A percentile compares a stretch with the other conserved stretches of the same genome.
Conservation (phyloP, 2,329 filamentous ascomycete genomes). For the Talaromyces sp. region DNA sequence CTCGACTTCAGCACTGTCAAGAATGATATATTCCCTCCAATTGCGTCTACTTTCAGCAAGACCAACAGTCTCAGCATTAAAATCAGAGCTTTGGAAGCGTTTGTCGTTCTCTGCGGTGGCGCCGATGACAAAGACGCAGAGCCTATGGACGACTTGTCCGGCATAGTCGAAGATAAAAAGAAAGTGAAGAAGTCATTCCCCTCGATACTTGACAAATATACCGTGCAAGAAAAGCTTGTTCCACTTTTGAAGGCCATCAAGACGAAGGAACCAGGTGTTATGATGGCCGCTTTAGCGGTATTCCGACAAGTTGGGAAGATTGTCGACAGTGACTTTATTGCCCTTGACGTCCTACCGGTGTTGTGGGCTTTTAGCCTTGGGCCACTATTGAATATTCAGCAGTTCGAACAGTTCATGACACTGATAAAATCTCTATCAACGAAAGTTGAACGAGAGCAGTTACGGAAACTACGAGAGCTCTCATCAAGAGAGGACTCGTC, state of each 20-base stretch:
- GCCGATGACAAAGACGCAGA: slow-evolving; percentile 46
- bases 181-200: slow-evolving; percentile 61
- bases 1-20: slow-evolving; percentile 97
- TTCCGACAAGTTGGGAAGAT: slow-evolving; percentile 75
- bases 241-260: slow-evolving; percentile 89
- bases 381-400: slow-evolving; percentile 76
- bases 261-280: slow-evolving; percentile 95
- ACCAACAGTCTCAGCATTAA: slow-evolving; percentile 95
- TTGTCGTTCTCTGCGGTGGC: slow-evolving; percentile 83
- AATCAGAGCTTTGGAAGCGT: slow-evolving; percentile 82
- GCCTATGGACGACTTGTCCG: slow-evolving; percentile 67
- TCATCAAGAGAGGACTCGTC: slow-evolving; percentile 53
- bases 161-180: slow-evolving; percentile 48
- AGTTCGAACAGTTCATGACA: slow-evolving; percentile 86
- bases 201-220: slow-evolving; percentile 90
- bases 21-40: slow-evolving; percentile 89
- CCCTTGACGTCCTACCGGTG: slow-evolving; percentile 82
- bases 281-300: slow-evolving; percentile 85
- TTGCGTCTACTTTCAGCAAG: slow-evolving; percentile 83
- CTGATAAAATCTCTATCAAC: slow-evolving; percentile 75
- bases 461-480: slow-evolving; percentile 79
- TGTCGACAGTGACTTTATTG: slow-evolving; percentile 85
- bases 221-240: slow-evolving; percentile 95
- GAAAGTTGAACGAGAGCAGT: slow-evolving; percentile 83
- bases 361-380: slow-evolving; percentile 90